Evolutionary conservation across 2,329 filamentous ascomycete species (phyloP).

Genomic region (Hypoxylon sp.): DNA sequence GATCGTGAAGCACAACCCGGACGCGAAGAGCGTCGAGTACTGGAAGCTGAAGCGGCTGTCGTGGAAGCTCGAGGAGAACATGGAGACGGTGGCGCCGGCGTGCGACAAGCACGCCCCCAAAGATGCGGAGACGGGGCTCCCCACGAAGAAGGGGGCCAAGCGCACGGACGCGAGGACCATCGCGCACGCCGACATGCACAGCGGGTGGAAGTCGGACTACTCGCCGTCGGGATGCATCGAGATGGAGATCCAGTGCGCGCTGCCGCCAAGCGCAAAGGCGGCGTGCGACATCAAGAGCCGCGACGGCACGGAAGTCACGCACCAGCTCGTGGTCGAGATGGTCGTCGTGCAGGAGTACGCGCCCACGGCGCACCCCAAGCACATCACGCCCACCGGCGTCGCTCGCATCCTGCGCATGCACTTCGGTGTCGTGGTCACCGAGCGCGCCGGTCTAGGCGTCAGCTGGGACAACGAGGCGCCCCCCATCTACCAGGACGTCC

Average conservation of each 20-base stretch:
- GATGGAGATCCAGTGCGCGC: conserved; percentile 82
- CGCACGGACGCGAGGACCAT: conserved; percentile 81
- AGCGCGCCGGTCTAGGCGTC: conserved; percentile 86
- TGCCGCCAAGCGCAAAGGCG: conserved; percentile 65
- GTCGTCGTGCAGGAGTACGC: conserved; percentile 92
- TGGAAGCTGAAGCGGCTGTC: conserved; percentile 92
- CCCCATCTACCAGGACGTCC: conserved; percentile 92
- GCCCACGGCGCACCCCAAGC: conserved; percentile 70
- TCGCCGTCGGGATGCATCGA: conserved; percentile 69
- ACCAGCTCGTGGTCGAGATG: conserved; percentile 90
- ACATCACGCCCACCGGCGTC: conserved; percentile 86
- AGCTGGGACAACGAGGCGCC: conserved; percentile 97
- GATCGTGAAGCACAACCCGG: conserved; percentile 75
- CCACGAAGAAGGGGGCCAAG: conserved; percentile 69
- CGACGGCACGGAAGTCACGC: conserved; percentile 80
- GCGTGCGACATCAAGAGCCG: conserved; percentile 80
- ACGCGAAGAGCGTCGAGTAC: conserved; percentile 75
- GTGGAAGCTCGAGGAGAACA: conserved; percentile 91
- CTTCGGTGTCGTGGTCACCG: conserved; percentile 83
- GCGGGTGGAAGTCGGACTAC: conserved; percentile 86
- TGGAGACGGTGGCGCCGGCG: conserved; percentile 79
- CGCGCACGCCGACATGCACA: conserved; percentile 81
- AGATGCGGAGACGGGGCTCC: conserved; percentile 52
- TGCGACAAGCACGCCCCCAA: conserved; percentile 78
- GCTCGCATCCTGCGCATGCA: conserved; percentile 93